phyloP scores from a whole-genome alignment of 2,329 filamentous ascomycete genomes.

The Epichloe amarillans region DNA sequence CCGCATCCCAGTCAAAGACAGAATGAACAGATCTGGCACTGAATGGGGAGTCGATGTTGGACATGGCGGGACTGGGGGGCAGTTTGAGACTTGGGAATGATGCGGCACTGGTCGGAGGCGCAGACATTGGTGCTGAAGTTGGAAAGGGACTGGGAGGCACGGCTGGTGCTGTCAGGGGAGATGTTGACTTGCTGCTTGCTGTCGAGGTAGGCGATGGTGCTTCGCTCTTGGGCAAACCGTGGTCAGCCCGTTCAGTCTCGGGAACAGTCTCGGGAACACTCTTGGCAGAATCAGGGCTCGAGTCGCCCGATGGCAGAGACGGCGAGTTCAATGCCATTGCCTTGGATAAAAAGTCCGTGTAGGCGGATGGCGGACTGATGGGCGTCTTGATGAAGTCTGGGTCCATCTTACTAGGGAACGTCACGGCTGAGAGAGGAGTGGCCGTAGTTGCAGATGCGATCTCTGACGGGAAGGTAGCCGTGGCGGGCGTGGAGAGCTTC shows the following conservation, averaged over 20 bases:
- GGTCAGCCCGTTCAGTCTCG: constrained; percentile 39
- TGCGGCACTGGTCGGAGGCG: constrained; percentile 46
- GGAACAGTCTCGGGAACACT: constrained; percentile 49
- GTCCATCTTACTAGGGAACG: constrained; percentile 26
- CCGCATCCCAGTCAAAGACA: constrained; percentile 67
- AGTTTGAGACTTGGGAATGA: constrained; percentile 58
- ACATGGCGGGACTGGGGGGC: constrained; percentile 60
- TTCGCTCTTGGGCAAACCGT: constrained; percentile 45
- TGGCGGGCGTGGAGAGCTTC: constrained; percentile 49
- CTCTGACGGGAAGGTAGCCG: constrained; percentile 48
- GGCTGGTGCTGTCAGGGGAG: constrained; percentile 24
- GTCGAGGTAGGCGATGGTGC: constrained; percentile 30
- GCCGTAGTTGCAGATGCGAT: constrained; percentile 50
- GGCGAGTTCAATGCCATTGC: constrained; percentile 65
- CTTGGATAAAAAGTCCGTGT: constrained; percentile 78
- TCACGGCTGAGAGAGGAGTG: constrained; percentile 48
- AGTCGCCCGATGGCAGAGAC: constrained; percentile 37
- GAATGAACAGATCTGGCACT: constrained; percentile 52
- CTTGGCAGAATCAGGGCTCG: constrained; percentile 34
- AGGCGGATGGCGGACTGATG: constrained; percentile 80
- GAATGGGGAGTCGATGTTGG: constrained; percentile 59
- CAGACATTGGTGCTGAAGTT: constrained; percentile 39
- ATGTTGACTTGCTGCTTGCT: constrained; percentile 19
- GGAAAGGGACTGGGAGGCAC: constrained; percentile 38
- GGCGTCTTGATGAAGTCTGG: constrained; percentile 64